Conservation (phyloP, 2,329 filamentous ascomycete genomes). For the Emergomyces pasteurianus region DNA sequence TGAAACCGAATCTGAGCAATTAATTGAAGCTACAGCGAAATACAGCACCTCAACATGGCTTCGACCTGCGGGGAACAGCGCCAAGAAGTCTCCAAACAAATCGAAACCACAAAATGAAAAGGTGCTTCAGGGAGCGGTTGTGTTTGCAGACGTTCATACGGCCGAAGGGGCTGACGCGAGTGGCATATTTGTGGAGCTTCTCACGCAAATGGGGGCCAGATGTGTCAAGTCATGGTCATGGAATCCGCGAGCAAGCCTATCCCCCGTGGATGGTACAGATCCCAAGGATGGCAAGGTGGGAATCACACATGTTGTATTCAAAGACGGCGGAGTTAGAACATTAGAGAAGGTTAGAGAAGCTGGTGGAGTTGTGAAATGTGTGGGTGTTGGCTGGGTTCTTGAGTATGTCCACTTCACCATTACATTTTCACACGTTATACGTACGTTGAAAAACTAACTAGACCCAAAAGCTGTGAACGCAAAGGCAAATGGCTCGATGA, state of each 20-base stretch:
- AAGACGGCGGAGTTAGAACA: slow-evolving; percentile 70
- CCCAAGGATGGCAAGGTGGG: slow-evolving; percentile 44
- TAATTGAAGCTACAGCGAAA: neutral
- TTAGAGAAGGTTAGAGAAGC: slow-evolving; percentile 62
- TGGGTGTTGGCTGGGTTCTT: slow-evolving; percentile 78
- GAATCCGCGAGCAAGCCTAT: slow-evolving; percentile 45
- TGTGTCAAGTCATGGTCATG: slow-evolving; percentile 67
- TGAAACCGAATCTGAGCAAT: slow-evolving; percentile 2
- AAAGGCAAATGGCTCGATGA: slow-evolving; percentile 69
- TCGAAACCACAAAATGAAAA: slow-evolving; percentile 15
- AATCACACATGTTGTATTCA: slow-evolving; percentile 83
- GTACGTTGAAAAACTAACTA: slow-evolving; percentile 9
- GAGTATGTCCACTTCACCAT: slow-evolving; percentile 49
- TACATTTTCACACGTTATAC: neutral
- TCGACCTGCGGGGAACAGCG: slow-evolving; percentile 10
- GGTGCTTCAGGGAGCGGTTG: slow-evolving; percentile 58
- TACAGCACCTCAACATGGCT: slow-evolving; percentile 1
- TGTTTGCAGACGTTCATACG: slow-evolving; percentile 75
- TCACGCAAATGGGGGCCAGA: slow-evolving; percentile 69
- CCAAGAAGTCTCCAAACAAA: slow-evolving; percentile 19
- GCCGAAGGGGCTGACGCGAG: slow-evolving; percentile 71
- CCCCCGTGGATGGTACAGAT: slow-evolving; percentile 22
- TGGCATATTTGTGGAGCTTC: slow-evolving; percentile 66
- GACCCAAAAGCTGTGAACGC: slow-evolving; percentile 51
- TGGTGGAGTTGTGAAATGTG: slow-evolving; percentile 66